Conservation (phyloP, 768 basidiomycete species). For the Dendrothele bispora region DNA sequence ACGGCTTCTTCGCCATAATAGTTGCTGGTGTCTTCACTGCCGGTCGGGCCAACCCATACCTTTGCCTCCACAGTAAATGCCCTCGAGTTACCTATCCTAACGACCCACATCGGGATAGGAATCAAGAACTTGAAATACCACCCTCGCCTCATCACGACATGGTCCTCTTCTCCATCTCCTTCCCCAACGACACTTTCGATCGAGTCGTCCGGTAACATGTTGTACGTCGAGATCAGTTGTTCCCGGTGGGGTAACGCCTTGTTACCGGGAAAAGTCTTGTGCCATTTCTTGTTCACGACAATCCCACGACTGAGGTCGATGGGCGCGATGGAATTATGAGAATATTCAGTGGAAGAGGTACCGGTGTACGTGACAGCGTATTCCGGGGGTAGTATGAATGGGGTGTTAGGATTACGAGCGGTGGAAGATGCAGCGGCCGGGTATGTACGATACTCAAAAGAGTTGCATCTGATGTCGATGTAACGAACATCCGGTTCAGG, state of each 20-base stretch:
- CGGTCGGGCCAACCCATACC: slow-evolving; percentile 3
- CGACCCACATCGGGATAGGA: slow-evolving; percentile 7
- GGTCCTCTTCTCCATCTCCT: not conserved
- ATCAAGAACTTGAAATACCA: slow-evolving; percentile 10
- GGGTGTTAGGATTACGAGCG: not conserved
- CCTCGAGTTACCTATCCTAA: slow-evolving; percentile 5
- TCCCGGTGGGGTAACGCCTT: slow-evolving; percentile 1
- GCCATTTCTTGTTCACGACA: slow-evolving; percentile 8
- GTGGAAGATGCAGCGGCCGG: no score
- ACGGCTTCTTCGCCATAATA: no score
- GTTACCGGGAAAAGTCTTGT: slow-evolving; percentile 3
- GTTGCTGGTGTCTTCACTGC: slow-evolving; percentile 2
- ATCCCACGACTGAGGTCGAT: slow-evolving; percentile 7
- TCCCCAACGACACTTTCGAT: not conserved
- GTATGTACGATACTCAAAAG: slow-evolving; percentile 5
- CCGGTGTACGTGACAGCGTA: slow-evolving; percentile 5
- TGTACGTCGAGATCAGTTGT: slow-evolving; percentile 4
- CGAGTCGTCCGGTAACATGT: slow-evolving; percentile 4
- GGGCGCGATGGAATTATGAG: slow-evolving; percentile 2
- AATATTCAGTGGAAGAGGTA: slow-evolving; percentile 6
- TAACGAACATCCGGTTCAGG: slow-evolving; percentile 8
- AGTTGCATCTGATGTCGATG: slow-evolving; percentile 6
- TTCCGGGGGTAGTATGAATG: slow-evolving; percentile 3
- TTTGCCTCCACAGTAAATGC: slow-evolving; percentile 4
- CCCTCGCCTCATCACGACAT: not conserved